Conservation (phyloP, 2,329 filamentous ascomycete genomes). For the Penicillium italicum region DNA sequence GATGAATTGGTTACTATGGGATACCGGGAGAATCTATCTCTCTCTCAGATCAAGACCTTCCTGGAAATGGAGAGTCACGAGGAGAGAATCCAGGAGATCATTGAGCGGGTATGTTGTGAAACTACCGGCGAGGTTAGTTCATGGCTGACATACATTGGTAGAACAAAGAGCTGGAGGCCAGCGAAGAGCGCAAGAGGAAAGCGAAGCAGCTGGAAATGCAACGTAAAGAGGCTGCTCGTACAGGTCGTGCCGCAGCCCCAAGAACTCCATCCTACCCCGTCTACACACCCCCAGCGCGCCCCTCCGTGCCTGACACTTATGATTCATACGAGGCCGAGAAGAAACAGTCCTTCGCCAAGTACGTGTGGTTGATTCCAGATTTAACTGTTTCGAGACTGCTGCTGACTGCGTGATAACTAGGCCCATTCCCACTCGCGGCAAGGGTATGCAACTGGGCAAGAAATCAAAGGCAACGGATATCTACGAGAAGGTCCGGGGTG, state of each 20-base stretch:
- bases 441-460: conserved; percentile 98
- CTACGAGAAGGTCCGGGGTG: conserved; percentile 90
- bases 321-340: conserved; percentile 96
- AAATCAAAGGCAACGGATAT: conserved; percentile 98
- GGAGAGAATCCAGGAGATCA: conserved; percentile 98
- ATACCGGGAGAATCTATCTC: conserved; percentile 91
- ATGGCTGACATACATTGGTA: conserved; percentile 41
- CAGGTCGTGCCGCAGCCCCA: conserved; percentile 62
- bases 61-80: conserved; percentile 99
- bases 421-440: conserved; percentile 67
- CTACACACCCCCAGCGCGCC: conserved; percentile 75
- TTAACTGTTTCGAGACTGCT: neutral
- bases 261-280: conserved; percentile 81
- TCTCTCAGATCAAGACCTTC: conserved; percentile 98
- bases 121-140: conserved; percentile 21
- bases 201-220: conserved; percentile 99
- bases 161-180: conserved; percentile 98
- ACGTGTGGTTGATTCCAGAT: conserved; percentile 32
- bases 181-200: conserved; percentile 96
- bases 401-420: conserved; percentile 48
- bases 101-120: conserved; percentile 64
- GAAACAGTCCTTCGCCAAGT: conserved; percentile 86
- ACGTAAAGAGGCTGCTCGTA: conserved; percentile 88
- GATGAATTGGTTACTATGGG: conserved; percentile 95
- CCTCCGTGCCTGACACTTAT: conserved; percentile 74